Percentiles rank a stretch among this genome's conserved stretches.
Conservation (phyloP, 768 basidiomycete genomes). For the Dendrothele bispora region DNA sequence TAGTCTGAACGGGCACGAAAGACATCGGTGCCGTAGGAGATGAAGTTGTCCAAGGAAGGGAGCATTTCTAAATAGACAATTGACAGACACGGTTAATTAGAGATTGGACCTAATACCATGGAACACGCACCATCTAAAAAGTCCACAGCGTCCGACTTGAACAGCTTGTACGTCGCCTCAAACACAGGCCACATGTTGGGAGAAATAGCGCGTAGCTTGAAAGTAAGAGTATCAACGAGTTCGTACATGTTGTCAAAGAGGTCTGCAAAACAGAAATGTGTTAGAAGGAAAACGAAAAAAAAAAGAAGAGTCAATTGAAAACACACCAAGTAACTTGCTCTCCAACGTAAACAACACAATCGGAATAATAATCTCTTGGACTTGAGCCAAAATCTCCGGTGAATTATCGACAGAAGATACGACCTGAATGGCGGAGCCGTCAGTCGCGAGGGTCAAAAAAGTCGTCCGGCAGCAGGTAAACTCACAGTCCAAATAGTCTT, state of each 20-base stretch:
- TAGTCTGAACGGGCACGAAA: constrained; percentile 77
- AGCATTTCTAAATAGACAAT: constrained; percentile 80
- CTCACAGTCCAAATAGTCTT: constrained; percentile 82
- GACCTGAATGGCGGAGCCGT: constrained; percentile 55
- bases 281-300: neutral
- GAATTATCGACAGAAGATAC: constrained; percentile 72
- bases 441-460: neutral
- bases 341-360: constrained; percentile 77
- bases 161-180: constrained; percentile 77
- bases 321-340: constrained; percentile 71
- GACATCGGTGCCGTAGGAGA: constrained; percentile 77
- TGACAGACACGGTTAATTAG: constrained; percentile 3
- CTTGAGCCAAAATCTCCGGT: constrained; percentile 71
- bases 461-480: constrained; percentile 2
- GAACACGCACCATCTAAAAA: constrained; percentile 73
- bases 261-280: constrained; percentile 42
- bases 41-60: constrained; percentile 84
- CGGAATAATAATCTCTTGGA: constrained; percentile 82
- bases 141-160: constrained; percentile 82
- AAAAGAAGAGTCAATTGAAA: neutral
- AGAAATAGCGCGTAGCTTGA: constrained; percentile 73
- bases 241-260: constrained; percentile 88
- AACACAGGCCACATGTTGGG: constrained; percentile 88
- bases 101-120: neutral
- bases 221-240: constrained; percentile 81